Percentiles rank a stretch among this genome's conserved stretches.
Conservation (phyloP, 1,284 basidiomycete species). For the Erythrobasidium hasegawianum region DNA sequence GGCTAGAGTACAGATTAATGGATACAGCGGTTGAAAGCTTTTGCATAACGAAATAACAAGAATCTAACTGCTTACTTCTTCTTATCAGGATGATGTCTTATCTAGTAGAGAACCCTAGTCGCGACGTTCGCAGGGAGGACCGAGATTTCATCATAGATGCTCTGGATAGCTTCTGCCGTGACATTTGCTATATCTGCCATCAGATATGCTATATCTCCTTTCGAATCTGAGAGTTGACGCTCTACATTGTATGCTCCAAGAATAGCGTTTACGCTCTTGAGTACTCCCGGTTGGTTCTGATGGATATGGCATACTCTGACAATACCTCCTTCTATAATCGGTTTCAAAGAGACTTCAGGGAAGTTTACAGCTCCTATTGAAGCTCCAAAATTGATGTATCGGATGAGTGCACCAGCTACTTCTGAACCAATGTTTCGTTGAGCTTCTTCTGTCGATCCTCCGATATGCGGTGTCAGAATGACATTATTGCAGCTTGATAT, state of each 20-base stretch:
- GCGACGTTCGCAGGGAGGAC: constrained; percentile 56
- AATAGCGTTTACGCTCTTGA: constrained; percentile 87
- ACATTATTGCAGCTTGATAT: constrained; percentile 76
- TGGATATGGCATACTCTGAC: constrained; percentile 95
- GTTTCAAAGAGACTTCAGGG: constrained; percentile 94
- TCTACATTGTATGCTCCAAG: constrained; percentile 95
- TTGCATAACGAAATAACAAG: background rate
- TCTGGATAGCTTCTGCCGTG: constrained; percentile 65
- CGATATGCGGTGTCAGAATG: constrained; percentile 96
- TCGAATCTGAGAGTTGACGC: constrained; percentile 89
- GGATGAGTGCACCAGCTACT: constrained; percentile 75
- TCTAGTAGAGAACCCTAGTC: constrained; percentile 38
- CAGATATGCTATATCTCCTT: constrained; percentile 89
- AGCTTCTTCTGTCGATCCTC: constrained; percentile 97
- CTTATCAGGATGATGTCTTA: background rate
- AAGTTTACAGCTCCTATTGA: constrained; percentile 94
- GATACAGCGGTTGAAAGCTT: background rate
- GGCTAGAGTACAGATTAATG: background rate
- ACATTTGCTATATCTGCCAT: constrained; percentile 95
- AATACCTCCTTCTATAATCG: constrained; percentile 68
- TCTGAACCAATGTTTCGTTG: constrained; percentile 96
- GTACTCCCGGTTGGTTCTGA: constrained; percentile 94
- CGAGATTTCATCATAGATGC: constrained; percentile 76
- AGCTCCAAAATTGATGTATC: constrained; percentile 90
- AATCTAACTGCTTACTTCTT: background rate